These are phyloP conservation scores for Fusarium pilosicola DNA, from an alignment of 2,329 filamentous ascomycete species.

Conservation along the genomic window DNA sequence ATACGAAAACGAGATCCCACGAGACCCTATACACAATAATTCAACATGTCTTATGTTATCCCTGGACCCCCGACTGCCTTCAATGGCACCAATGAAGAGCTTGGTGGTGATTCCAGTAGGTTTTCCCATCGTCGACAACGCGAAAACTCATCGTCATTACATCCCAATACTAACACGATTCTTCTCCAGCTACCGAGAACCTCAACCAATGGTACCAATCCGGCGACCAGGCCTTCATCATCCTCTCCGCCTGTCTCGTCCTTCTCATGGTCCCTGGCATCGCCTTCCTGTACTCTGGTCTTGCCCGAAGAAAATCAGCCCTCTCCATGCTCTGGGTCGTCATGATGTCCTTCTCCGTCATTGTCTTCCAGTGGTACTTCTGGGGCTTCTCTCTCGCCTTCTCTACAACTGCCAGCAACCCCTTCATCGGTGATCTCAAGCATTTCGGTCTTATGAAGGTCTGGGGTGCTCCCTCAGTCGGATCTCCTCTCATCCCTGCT, in stretches of 20 bases:
- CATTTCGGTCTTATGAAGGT: constrained; percentile 91
- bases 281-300: constrained; percentile 95
- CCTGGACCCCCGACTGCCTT: constrained; percentile 67
- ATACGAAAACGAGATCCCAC: constrained; percentile 23
- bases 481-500: constrained; percentile 87
- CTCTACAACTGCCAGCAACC: constrained; percentile 81
- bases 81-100: constrained; percentile 70
- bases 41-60: constrained; percentile 68
- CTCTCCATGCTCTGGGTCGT: constrained; percentile 97
- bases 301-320: constrained; percentile 97
- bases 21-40: constrained; percentile 3
- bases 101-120: constrained; percentile 84
- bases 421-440: constrained; percentile 89
- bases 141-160: neutral
- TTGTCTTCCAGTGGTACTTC: constrained; percentile 99
- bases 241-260: constrained; percentile 91
- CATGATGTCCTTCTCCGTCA: constrained; percentile 91
- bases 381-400: constrained; percentile 98
- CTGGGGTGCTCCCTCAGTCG: constrained; percentile 84
- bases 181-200: constrained; percentile 75
- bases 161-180: constrained; percentile 1
- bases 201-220: constrained; percentile 95
- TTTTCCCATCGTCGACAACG: constrained; percentile 11
- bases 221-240: constrained; percentile 94
- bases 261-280: constrained; percentile 97